These are phyloP conservation scores for Yarrowia sp. DNA, from an alignment of 805 yeast species.

Conservation along the genomic window DNA sequence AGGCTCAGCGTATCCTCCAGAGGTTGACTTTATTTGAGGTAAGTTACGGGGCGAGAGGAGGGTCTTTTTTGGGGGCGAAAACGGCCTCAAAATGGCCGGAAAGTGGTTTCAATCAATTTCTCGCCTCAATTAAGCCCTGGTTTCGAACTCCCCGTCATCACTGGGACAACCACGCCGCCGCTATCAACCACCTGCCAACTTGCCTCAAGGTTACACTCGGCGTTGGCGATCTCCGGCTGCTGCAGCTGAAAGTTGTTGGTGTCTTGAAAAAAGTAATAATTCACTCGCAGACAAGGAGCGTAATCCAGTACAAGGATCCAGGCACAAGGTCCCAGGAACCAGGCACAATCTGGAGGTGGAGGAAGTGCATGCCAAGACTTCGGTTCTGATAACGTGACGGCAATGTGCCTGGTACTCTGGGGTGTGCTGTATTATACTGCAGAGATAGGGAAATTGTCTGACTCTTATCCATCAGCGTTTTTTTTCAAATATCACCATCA, in stretches of 20 bases:
- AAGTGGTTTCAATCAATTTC: too few relatives aligned
- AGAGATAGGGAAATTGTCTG: too few relatives aligned
- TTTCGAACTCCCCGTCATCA: too few relatives aligned
- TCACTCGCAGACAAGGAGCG: conserved; percentile 8
- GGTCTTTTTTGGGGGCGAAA: too few relatives aligned
- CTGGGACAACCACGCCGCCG: background rate
- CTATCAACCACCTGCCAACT: background rate
- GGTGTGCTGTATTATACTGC: too few relatives aligned
- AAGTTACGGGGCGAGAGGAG: too few relatives aligned
- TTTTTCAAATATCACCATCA: too few relatives aligned
- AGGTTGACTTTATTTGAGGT: conserved; percentile 6
- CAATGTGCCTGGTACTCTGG: too few relatives aligned
- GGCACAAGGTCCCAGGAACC: conserved; percentile 9
- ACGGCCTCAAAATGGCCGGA: too few relatives aligned
- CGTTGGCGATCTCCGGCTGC: conserved; percentile 15
- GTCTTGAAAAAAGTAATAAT: conserved; percentile 24
- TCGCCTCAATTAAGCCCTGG: too few relatives aligned
- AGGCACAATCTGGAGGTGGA: conserved; percentile 24
- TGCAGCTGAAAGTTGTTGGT: conserved; percentile 5
- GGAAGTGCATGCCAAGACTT: conserved; percentile 25
- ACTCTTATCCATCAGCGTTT: too few relatives aligned
- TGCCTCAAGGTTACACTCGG: background rate
- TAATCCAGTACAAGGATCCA: background rate
- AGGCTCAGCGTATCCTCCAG: conserved; percentile 16
- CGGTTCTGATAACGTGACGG: too few relatives aligned